Base-by-base conservation (phyloP, 2,329 filamentous ascomycete genomes). In the Mariannaea sp. region DNA sequence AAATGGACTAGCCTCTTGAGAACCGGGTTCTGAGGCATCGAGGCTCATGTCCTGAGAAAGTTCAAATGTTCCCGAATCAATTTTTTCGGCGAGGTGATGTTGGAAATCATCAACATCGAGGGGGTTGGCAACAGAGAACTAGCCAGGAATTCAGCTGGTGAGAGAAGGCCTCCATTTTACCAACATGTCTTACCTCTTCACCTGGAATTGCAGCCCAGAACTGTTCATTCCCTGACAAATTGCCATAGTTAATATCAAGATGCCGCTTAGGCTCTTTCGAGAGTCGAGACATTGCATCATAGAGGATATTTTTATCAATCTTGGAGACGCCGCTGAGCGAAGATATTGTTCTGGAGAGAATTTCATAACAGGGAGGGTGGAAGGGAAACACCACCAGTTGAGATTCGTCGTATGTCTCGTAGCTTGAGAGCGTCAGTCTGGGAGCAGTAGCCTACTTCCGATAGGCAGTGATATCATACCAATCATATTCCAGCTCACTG, bases 241-340 rank as follows among this genome's bases (percentile, higher is more conserved):
- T n/a, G 17, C 44, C 44, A n/a, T 56, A 53, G 39, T 53, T 33
- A 3, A 53, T 16, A 7, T 56, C 26, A 5, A 56, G 43, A 36
- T 7, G 32, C 4, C 10, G 12, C 16, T 19, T 10, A n/a, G 39
- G 5, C 10, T 6, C 7, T 3, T 10, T 8, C 5, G 32, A 10
- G 3, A 56, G 33, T 16, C 39, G 17, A 27, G 43, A 19, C 44
- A 56, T 49, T 3, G 19, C 14, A 13, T 49, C 35, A 16, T 49
- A 49, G 1, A 56, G 29, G 4, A 49, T 10, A 30, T 44, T 39
- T 1, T 36, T 29, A 7, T 53, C 49, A 7, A 49, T 19, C 7
- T 22, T n/a, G 7, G n/a, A 5, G 7, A 24, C n/a, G 7, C 9
- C 12, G 1, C 7, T 17, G 1, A n/a, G 12, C 1, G 26, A 17